These are phyloP conservation scores for Talaromyces adpressus DNA, from an alignment of 495 filamentous ascomycete species.

Conservation along the genomic window DNA sequence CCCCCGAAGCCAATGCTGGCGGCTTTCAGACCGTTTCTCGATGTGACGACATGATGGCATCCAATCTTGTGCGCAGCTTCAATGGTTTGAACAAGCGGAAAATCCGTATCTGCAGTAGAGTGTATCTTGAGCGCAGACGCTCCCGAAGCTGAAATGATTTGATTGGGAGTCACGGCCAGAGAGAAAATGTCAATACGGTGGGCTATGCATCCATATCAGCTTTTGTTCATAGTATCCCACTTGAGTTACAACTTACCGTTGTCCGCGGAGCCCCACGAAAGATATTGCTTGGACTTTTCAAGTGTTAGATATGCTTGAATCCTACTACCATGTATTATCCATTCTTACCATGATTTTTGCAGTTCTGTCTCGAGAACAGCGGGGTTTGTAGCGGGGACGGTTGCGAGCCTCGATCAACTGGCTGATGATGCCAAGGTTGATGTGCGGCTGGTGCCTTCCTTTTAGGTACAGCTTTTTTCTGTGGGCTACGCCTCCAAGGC, in stretches of 20 bases:
- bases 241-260: conserved; percentile 48
- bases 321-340: background rate
- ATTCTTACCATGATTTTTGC: conserved; percentile 6
- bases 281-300: conserved; percentile 90
- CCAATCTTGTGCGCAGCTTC: conserved; percentile 72
- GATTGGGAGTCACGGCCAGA: conserved; percentile 69
- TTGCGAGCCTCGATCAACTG: background rate
- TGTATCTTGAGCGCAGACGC: conserved; percentile 73
- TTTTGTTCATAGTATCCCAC: conserved; percentile 1
- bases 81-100: conserved; percentile 71
- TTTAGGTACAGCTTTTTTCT: background rate
- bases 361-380: background rate
- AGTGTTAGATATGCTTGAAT: conserved; percentile 4
- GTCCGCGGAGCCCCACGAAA: conserved; percentile 83
- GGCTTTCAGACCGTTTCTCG: conserved; percentile 58
- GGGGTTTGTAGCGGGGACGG: background rate
- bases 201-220: conserved; percentile 38
- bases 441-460: background rate
- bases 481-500: background rate
- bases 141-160: conserved; percentile 76
- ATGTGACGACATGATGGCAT: conserved; percentile 77
- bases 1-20: conserved; percentile 84
- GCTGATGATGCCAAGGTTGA: background rate
- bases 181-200: conserved; percentile 87
- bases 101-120: conserved; percentile 59